Evolutionary conservation across 371 early-diverging fungal genomes (phyloP).

Genomic region (Mortierella sp.): DNA sequence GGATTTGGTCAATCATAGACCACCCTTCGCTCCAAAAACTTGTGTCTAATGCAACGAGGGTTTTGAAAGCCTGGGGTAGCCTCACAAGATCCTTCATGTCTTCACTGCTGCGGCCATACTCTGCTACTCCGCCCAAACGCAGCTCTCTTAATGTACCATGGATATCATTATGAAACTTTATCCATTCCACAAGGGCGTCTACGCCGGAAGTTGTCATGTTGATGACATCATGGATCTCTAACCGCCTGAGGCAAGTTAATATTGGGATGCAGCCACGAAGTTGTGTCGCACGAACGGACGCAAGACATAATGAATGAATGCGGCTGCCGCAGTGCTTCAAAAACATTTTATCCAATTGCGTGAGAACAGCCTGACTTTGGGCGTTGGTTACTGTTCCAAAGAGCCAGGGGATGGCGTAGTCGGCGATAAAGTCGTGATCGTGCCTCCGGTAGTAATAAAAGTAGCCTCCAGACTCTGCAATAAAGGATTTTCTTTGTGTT

Average conservation of each 20-base stretch:
- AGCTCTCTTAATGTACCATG: conserved; percentile 46
- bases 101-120: conserved; percentile 14
- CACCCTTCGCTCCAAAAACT: conserved; percentile 42
- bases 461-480: conserved; percentile 14
- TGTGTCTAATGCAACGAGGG: conserved; percentile 23
- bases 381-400: conserved; percentile 20
- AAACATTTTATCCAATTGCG: conserved; percentile 23
- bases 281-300: conserved; percentile 6
- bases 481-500: background rate
- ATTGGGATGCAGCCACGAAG: conserved; percentile 8
- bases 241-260: conserved; percentile 29
- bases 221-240: conserved; percentile 34
- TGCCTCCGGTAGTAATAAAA: conserved; percentile 44
- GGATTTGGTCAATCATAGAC: conserved; percentile 31
- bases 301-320: conserved; percentile 22
- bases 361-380: conserved; percentile 17
- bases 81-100: conserved; percentile 14
- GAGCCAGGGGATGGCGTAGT: conserved; percentile 16
- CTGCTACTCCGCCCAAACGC: conserved; percentile 30
- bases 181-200: conserved; percentile 34
- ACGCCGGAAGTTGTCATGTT: conserved; percentile 14
- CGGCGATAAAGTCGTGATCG: conserved; percentile 33
- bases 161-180: conserved; percentile 24
- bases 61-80: conserved; percentile 27
- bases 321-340: conserved; percentile 27